Conservation (phyloP, 2,329 filamentous ascomycete species). For the Aspergillus sp. region DNA sequence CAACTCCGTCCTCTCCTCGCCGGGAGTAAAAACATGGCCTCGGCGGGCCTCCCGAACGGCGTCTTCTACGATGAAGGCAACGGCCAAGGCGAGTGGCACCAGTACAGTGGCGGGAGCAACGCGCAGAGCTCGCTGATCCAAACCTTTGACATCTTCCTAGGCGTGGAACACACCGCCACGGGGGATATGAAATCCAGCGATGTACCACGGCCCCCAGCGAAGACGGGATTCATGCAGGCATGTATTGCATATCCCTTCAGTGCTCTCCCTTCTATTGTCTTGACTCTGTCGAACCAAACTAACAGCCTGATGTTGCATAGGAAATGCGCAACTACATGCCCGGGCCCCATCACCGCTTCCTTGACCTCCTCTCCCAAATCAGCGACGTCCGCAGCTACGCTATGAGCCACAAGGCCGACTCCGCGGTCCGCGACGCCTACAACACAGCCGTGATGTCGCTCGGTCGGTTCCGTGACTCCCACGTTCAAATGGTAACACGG, state of each 20-base stretch:
- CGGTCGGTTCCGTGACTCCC: conserved; percentile 50
- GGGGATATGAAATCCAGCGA: conserved; percentile 29
- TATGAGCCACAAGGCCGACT: conserved; percentile 31
- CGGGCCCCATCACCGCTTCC: conserved; percentile 51
- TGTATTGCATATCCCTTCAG: conserved; percentile 2
- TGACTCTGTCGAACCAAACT: neutral
- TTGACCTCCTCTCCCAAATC: conserved; percentile 46
- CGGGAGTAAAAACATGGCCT: conserved; percentile 55
- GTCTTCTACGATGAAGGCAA: conserved; percentile 54
- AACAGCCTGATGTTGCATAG: conserved; percentile 17
- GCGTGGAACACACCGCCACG: conserved; percentile 47
- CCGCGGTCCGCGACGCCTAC: conserved; percentile 43
- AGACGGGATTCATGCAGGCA: conserved; percentile 32
- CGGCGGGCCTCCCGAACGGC: conserved; percentile 51
- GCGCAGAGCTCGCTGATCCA: conserved; percentile 56
- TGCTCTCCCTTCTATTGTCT: neutral
- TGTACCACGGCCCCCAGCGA: conserved; percentile 16
- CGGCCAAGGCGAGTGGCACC: conserved; percentile 49
- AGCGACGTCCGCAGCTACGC: conserved; percentile 50
- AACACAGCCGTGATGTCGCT: conserved; percentile 48
- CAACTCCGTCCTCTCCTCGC: conserved; percentile 53
- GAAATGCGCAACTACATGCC: conserved; percentile 59
- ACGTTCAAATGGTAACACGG: conserved; percentile 54
- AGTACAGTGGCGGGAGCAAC: conserved; percentile 56
- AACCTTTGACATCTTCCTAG: conserved; percentile 54